These are phyloP conservation scores for Exserohilum rostratum DNA, from an alignment of 2,329 filamentous ascomycete species.

Conservation along the genomic window DNA sequence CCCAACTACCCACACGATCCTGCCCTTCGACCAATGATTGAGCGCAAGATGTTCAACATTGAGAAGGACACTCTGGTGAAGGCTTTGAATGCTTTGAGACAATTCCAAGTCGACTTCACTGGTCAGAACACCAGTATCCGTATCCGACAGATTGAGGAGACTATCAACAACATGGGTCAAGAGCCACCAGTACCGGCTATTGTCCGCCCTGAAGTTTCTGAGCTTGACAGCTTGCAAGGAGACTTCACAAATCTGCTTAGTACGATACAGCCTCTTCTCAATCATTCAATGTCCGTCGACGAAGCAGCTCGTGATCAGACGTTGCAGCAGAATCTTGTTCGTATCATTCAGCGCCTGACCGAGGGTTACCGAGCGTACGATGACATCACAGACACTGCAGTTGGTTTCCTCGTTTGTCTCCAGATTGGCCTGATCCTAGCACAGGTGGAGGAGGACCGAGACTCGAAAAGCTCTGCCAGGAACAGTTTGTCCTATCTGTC, in stretches of 20 bases:
- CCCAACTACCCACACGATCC: slow-evolving; percentile 89
- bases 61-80: slow-evolving; percentile 61
- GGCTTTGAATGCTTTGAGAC: slow-evolving; percentile 65
- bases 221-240: slow-evolving; percentile 75
- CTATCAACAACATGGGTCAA: slow-evolving; percentile 68
- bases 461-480: slow-evolving; percentile 16
- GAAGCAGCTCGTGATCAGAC: slow-evolving; percentile 41
- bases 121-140: slow-evolving; percentile 72
- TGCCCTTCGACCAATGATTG: slow-evolving; percentile 65
- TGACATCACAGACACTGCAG: slow-evolving; percentile 78
- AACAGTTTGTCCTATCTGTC: slow-evolving; percentile 35
- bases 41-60: slow-evolving; percentile 64
- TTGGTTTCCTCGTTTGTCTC: slow-evolving; percentile 80
- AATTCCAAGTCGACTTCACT: slow-evolving; percentile 71
- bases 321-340: slow-evolving; percentile 64
- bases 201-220: slow-evolving; percentile 71
- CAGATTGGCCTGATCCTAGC: slow-evolving; percentile 73
- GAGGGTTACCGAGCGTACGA: slow-evolving; percentile 78
- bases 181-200: slow-evolving; percentile 71
- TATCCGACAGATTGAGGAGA: slow-evolving; percentile 65
- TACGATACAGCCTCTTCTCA: slow-evolving; percentile 39
- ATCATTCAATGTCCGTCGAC: slow-evolving; percentile 26
- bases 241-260: slow-evolving; percentile 78
- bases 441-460: slow-evolving; percentile 26
- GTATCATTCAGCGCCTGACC: slow-evolving; percentile 73